Conservation (phyloP, 2,329 filamentous ascomycete species). For the Sarocladium oryzae region DNA sequence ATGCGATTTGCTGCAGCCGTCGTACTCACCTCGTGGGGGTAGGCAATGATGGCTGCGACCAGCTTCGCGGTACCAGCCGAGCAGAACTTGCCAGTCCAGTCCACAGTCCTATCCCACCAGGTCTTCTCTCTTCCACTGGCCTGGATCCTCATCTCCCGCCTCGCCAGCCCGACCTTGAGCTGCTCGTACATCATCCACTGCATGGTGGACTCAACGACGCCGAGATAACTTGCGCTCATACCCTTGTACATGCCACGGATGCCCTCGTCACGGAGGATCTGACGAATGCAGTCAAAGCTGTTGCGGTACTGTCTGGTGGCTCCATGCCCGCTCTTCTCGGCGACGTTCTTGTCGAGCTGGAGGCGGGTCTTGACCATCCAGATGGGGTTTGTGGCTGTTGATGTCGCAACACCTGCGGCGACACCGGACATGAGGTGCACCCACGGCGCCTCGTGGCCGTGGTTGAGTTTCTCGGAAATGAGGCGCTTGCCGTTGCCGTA, state of each 20-base stretch:
- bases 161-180: slow-evolving; percentile 69
- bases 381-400: slow-evolving; percentile 90
- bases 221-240: slow-evolving; percentile 84
- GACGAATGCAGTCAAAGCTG: slow-evolving; percentile 77
- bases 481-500: slow-evolving; percentile 89
- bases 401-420: slow-evolving; percentile 74
- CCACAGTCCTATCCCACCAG: slow-evolving; percentile 66
- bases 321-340: slow-evolving; percentile 46
- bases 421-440: slow-evolving; percentile 75
- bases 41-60: slow-evolving; percentile 75
- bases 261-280: slow-evolving; percentile 76
- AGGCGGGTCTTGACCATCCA: slow-evolving; percentile 93
- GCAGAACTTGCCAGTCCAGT: slow-evolving; percentile 71
- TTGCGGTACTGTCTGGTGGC: slow-evolving; percentile 70
- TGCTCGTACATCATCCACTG: slow-evolving; percentile 96
- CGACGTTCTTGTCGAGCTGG: slow-evolving; percentile 83
- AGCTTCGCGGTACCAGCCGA: slow-evolving; percentile 83
- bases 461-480: slow-evolving; percentile 67
- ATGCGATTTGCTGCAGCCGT: not conserved
- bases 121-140: slow-evolving; percentile 56
- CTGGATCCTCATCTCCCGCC: slow-evolving; percentile 52
- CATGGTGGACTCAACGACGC: slow-evolving; percentile 81
- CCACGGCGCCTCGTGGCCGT: slow-evolving; percentile 62
- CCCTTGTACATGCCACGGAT: slow-evolving; percentile 80
- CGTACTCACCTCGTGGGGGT: slow-evolving; percentile 77